phyloP scores from a whole-genome alignment of 2,329 filamentous ascomycete genomes.

The Calonectria crousiana region DNA sequence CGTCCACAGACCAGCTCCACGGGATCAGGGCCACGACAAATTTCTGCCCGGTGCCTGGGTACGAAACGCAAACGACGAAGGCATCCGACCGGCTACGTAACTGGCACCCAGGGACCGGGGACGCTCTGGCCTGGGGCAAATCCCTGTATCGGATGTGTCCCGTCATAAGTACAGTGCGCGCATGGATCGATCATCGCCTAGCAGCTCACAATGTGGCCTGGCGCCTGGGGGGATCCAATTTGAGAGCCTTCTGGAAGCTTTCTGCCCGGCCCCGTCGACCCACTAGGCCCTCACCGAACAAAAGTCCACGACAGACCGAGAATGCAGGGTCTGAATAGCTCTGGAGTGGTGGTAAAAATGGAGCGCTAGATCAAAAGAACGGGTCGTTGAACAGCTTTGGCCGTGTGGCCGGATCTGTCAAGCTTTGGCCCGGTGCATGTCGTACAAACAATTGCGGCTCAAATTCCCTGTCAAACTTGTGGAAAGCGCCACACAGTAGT shows the following conservation, averaged over 20 bases:
- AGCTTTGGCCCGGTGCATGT: not conserved
- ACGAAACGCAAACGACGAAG: conserved; percentile 33
- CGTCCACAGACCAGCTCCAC: conserved; percentile 36
- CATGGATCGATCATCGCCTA: not conserved
- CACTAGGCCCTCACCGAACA: conserved; percentile 36
- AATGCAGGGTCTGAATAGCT: conserved; percentile 24
- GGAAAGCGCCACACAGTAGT: not conserved
- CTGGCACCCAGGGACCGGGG: conserved; percentile 17
- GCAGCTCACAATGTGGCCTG: conserved; percentile 32
- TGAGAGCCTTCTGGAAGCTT: conserved; percentile 47
- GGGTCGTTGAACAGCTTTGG: not conserved
- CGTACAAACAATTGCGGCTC: not conserved
- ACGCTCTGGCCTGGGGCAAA: conserved; percentile 19
- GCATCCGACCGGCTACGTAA: conserved; percentile 22
- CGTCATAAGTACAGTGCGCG: conserved; percentile 32
- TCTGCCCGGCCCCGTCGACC: conserved; percentile 39
- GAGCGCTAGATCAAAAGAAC: conserved; percentile 6
- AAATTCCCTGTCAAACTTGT: not conserved
- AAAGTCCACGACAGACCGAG: conserved; percentile 33
- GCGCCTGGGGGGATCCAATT: conserved; percentile 27
- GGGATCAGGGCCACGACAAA: conserved; percentile 35
- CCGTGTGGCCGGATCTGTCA: conserved; percentile 7
- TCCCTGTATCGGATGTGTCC: conserved; percentile 19
- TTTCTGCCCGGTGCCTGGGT: conserved; percentile 24
- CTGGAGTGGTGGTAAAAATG: conserved; percentile 20